Conservation (phyloP, 2,329 filamentous ascomycete species). For the Verticillium dahliae region DNA sequence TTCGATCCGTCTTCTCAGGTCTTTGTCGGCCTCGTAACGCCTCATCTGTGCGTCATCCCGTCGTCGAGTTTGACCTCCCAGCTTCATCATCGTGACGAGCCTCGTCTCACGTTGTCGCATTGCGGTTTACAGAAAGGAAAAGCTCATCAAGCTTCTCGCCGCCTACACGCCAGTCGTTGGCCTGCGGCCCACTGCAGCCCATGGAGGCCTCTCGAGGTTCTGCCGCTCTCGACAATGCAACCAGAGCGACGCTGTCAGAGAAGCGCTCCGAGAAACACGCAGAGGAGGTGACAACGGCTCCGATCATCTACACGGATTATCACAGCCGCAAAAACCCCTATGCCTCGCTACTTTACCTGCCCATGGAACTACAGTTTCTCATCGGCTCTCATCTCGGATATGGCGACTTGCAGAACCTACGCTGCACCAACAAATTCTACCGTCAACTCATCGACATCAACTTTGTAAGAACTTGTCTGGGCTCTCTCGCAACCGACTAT, state of each 20-base stretch:
- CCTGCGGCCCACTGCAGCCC: not conserved
- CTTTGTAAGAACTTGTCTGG: slow-evolving; percentile 2
- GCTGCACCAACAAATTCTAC: slow-evolving; percentile 31
- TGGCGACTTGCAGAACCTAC: slow-evolving; percentile 33
- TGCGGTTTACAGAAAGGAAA: not conserved
- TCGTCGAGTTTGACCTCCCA: not conserved
- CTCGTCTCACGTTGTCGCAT: not conserved
- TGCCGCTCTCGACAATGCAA: not conserved
- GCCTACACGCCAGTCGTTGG: not conserved
- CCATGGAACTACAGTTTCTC: slow-evolving; percentile 33
- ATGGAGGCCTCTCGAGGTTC: not conserved
- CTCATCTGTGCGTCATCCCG: not conserved
- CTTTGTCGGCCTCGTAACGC: not conserved
- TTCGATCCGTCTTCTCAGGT: not conserved
- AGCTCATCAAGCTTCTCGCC: not conserved
- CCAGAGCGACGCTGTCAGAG: not conserved
- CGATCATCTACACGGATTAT: not conserved
- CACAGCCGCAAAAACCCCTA: slow-evolving; percentile 1
- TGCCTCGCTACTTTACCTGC: slow-evolving; percentile 18
- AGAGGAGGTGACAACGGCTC: not conserved
- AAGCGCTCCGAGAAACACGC: slow-evolving; percentile 1
- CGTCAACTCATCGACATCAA: slow-evolving; percentile 23
- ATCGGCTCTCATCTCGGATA: slow-evolving; percentile 33
- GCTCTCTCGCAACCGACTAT: not conserved
- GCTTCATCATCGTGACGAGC: not conserved